phyloP scores from a whole-genome alignment of 768 basidiomycete genomes.

The Serpula lacrymans region DNA sequence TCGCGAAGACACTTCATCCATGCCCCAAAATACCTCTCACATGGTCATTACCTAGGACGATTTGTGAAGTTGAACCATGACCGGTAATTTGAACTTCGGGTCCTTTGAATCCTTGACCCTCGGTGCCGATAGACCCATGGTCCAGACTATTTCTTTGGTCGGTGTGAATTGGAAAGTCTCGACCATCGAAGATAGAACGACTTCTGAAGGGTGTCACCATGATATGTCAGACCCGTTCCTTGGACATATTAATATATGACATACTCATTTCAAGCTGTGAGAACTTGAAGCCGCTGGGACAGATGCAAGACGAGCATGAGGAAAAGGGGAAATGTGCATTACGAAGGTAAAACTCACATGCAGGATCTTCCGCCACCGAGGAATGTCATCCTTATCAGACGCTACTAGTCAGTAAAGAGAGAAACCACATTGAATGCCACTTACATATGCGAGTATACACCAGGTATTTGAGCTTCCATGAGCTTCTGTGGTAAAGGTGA shows the following conservation, averaged over 20 bases:
- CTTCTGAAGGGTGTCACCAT: background rate
- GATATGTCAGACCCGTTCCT: background rate
- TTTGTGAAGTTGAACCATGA: background rate
- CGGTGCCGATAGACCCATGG: background rate
- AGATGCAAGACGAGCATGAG: too few relatives aligned
- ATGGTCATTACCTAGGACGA: background rate
- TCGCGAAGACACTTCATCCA: too few relatives aligned
- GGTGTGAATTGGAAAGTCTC: background rate
- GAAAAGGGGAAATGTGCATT: background rate
- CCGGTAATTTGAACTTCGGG: background rate
- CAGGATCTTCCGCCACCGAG: slow-evolving; percentile 41
- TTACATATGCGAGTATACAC: slow-evolving; percentile 43
- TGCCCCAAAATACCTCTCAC: background rate
- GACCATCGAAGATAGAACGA: background rate
- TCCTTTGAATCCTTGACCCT: background rate
- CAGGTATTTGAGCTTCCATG: slow-evolving; percentile 36
- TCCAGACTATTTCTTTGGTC: background rate
- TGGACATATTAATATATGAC: slow-evolving; percentile 7
- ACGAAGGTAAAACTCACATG: slow-evolving; percentile 31
- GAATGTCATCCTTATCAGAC: slow-evolving; percentile 38
- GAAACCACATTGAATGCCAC: slow-evolving; percentile 4
- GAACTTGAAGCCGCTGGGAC: slow-evolving; percentile 40
- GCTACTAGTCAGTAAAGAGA: background rate
- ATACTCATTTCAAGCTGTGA: slow-evolving; percentile 42
- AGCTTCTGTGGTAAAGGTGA: slow-evolving; percentile 35